These are phyloP conservation scores for Suhomyces atakaporum DNA, from an alignment of 1,139 yeast genomes.

Conservation along the genomic window DNA sequence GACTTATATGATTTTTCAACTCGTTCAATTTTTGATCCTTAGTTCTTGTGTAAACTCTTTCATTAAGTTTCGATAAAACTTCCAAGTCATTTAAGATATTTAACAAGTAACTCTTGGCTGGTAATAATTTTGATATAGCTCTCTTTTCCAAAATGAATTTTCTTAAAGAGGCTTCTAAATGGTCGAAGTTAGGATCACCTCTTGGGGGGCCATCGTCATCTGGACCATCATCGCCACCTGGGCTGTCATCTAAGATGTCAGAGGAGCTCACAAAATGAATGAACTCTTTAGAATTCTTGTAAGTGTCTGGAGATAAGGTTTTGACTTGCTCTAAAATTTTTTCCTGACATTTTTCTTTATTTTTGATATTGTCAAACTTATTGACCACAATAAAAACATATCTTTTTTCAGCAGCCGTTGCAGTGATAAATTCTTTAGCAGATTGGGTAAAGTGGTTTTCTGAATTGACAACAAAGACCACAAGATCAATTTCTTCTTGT, in stretches of 20 bases:
- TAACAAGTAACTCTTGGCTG: constrained; percentile 81
- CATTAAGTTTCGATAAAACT: constrained; percentile 61
- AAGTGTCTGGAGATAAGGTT: constrained; percentile 84
- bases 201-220: constrained; percentile 15
- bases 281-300: constrained; percentile 81
- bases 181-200: constrained; percentile 70
- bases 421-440: constrained; percentile 89
- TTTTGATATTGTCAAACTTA: constrained; percentile 80
- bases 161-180: constrained; percentile 79
- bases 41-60: constrained; percentile 53
- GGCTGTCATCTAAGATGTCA: constrained; percentile 37
- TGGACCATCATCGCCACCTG: constrained; percentile 37
- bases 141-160: constrained; percentile 88
- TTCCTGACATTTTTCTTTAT: constrained; percentile 74
- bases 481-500: constrained; percentile 96
- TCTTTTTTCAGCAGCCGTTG: constrained; percentile 90
- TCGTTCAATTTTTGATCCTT: constrained; percentile 48
- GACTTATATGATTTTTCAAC: constrained; percentile 54
- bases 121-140: constrained; percentile 83
- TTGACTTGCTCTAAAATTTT: constrained; percentile 87
- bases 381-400: constrained; percentile 93
- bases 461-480: constrained; percentile 93
- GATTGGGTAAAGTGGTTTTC: constrained; percentile 94
- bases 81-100: constrained; percentile 71
- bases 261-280: constrained; percentile 90